These are phyloP conservation scores for Pythium myriotylum DNA, from an alignment of 352 stramenopile genomes.

Conservation along the genomic window DNA sequence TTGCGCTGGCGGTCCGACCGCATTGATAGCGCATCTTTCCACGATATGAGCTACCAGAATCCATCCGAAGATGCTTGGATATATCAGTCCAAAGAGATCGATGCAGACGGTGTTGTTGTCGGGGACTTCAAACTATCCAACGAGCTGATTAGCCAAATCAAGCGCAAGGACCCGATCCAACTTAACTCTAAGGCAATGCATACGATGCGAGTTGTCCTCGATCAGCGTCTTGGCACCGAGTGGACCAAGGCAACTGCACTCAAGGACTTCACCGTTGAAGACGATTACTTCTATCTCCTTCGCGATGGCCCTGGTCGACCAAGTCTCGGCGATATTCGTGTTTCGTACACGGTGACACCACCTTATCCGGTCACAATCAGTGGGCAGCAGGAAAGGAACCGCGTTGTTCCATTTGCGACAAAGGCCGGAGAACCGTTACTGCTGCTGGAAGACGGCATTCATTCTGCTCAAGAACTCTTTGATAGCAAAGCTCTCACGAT, in stretches of 20 bases:
- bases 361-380: slow-evolving; percentile 74
- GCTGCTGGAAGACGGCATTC: slow-evolving; percentile 65
- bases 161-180: slow-evolving; percentile 51
- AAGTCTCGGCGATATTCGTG: slow-evolving; percentile 57
- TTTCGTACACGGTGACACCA: slow-evolving; percentile 67
- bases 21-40: slow-evolving; percentile 59
- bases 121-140: slow-evolving; percentile 62
- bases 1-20: slow-evolving; percentile 54
- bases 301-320: slow-evolving; percentile 7
- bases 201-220: slow-evolving; percentile 59
- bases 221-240: slow-evolving; percentile 43
- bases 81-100: slow-evolving; percentile 36
- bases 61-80: slow-evolving; percentile 62
- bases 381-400: slow-evolving; percentile 40
- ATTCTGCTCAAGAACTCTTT: slow-evolving; percentile 49
- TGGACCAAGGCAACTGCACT: slow-evolving; percentile 49
- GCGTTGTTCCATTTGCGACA: slow-evolving; percentile 47
- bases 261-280: slow-evolving; percentile 52
- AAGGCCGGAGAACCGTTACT: slow-evolving; percentile 48
- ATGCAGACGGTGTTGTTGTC: slow-evolving; percentile 44
- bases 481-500: slow-evolving; percentile 45
- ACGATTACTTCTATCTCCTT: slow-evolving; percentile 60
- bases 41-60: slow-evolving; percentile 69
- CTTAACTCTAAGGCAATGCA: slow-evolving; percentile 46
- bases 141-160: slow-evolving; percentile 68